Percentiles rank a stretch among this genome's conserved stretches.
These are phyloP conservation scores for Cicer pinnatifidum DNA, from an alignment of 306 rosid genomes.

Conservation along the genomic window DNA sequence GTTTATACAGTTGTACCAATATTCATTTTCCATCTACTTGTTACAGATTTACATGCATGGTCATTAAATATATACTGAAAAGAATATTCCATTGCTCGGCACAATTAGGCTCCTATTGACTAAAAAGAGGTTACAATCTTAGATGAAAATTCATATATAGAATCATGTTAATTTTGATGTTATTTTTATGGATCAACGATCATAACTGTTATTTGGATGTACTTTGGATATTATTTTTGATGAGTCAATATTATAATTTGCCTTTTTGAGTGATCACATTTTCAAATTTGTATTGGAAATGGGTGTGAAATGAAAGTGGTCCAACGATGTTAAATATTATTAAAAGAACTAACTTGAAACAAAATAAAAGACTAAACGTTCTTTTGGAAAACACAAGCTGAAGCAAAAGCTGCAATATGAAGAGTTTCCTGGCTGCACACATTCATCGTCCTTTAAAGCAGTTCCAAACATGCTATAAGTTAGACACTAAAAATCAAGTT, in stretches of 20 bases:
- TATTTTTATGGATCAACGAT: background rate
- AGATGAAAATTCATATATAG: background rate
- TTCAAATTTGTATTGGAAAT: background rate
- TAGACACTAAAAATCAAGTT: too few species aligned
- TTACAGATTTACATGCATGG: conserved; percentile 5
- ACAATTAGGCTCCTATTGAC: background rate
- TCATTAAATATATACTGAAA: background rate
- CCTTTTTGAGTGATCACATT: background rate
- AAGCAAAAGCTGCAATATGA: too few species aligned
- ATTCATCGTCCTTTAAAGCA: too few species aligned
- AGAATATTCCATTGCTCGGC: background rate
- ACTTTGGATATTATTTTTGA: background rate
- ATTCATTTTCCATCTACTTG: background rate
- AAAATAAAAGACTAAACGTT: too few species aligned
- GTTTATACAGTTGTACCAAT: background rate
- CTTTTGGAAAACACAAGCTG: too few species aligned
- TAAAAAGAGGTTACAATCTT: background rate
- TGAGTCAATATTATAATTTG: background rate
- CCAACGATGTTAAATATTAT: background rate
- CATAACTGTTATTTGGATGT: background rate
- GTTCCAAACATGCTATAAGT: too few species aligned
- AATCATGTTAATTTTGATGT: background rate
- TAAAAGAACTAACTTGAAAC: background rate
- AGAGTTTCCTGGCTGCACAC: too few species aligned
- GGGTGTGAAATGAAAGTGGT: background rate